phyloP scores from a whole-genome alignment of 345 rosid genomes.

The Xanthoceras sorbifolium region DNA sequence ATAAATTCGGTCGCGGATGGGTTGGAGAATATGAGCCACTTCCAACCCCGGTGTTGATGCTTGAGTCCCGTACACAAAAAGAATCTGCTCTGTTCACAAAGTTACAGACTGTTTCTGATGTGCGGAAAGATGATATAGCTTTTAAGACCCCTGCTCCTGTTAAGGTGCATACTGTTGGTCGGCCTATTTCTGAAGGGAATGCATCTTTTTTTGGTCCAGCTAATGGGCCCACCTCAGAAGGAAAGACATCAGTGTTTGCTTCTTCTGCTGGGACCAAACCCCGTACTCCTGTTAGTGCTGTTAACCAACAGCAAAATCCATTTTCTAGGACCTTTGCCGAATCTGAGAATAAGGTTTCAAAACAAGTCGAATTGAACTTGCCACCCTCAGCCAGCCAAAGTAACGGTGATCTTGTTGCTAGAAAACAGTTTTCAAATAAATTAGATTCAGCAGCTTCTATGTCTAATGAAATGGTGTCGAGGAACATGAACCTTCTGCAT shows the following conservation, averaged over 20 bases:
- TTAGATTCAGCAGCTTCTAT: conserved; percentile 35
- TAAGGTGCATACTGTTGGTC: conserved; percentile 33
- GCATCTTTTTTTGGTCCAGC: conserved; percentile 39
- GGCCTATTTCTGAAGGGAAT: conserved; percentile 40
- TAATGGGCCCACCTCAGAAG: conserved; percentile 38
- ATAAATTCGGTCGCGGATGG: conserved; percentile 87
- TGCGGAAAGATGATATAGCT: conserved; percentile 31
- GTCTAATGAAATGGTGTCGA: conserved; percentile 41
- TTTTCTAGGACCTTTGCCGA: conserved; percentile 38
- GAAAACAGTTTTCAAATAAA: conserved; percentile 45
- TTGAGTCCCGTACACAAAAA: conserved; percentile 46
- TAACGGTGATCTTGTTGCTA: conserved; percentile 38
- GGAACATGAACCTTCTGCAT: conserved; percentile 40
- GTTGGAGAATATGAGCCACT: conserved; percentile 90
- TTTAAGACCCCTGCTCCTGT: conserved; percentile 36
- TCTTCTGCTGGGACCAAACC: conserved; percentile 39
- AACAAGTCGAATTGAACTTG: conserved; percentile 78
- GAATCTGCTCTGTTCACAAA: conserved; percentile 41
- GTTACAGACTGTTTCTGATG: conserved; percentile 35
- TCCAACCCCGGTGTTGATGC: conserved; percentile 72
- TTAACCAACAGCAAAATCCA: conserved; percentile 43
- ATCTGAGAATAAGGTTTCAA: conserved; percentile 51
- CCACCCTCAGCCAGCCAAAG: conserved; percentile 58
- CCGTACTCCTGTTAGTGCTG: conserved; percentile 24
- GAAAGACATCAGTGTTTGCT: conserved; percentile 37